Base-by-base conservation (phyloP, 1,284 basidiomycete genomes). In the Cutaneotrichosporon sp. region DNA sequence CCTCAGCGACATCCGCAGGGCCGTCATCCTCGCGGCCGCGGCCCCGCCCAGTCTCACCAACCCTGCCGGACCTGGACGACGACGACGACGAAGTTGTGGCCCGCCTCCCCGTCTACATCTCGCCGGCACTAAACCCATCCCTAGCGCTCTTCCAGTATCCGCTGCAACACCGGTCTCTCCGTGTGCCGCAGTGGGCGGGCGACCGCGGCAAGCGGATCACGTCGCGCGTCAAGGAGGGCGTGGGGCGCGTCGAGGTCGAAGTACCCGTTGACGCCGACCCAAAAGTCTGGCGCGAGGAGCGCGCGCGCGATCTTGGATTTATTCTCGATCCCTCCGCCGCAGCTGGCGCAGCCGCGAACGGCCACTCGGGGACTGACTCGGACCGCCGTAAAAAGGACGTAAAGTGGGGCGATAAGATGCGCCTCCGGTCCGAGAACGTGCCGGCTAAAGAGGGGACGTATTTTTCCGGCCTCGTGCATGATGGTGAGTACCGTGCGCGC, bases 101-200 rank as follows among this genome's bases (percentile, higher is more conserved):
- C 30, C 63, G 56, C 14, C 56, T 76, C 13, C 74, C 74, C 8
- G 67, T 76, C 2, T 74, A 74, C 62, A 52, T 76, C 35, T 68
- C 66, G 4, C 58, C 69, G 8, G 50, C 56, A 7, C 55, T 73
- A 2, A 46, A 54, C 22, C 65, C 66, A 1, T 22, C 63, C 12
- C 47, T 76, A n/a, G 57, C 68, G 38, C 49, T 74, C 20, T 73
- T 72, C 54, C 73, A 76, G 55, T 74, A 70, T 46, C 74, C 74
- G 1, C 54, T 76, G 15, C 65, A 70, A 39, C 66, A 69, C 45
- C 57, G 63, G 4, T 56, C 62, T 4, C 57, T 73, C 18, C 48
- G 51, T 12, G 66, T 67, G 8, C 67, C 72, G 1, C 49, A 49
- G 8, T 74, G 68, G 62, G 74, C 74, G 1, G 46, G 42, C 15